Conservation (phyloP, 805 yeast genomes). For the Yueomyces sp. region DNA sequence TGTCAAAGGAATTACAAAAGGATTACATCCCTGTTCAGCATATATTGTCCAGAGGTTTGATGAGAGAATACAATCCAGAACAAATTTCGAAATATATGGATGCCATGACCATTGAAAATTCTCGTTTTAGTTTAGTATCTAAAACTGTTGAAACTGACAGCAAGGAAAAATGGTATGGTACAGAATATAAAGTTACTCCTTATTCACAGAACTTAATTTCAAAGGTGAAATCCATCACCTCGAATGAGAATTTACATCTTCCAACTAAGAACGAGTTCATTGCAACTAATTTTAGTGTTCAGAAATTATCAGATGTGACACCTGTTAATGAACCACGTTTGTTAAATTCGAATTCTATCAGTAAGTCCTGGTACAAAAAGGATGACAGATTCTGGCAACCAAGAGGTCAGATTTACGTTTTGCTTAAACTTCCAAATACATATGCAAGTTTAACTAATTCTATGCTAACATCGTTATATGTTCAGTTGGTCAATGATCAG, state of each 20-base stretch:
- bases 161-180: slow-evolving; percentile 82
- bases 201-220: slow-evolving; percentile 29
- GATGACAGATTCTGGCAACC: slow-evolving; percentile 87
- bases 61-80: slow-evolving; percentile 45
- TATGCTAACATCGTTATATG: slow-evolving; percentile 46
- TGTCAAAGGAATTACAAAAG: slow-evolving; percentile 51
- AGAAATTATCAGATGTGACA: slow-evolving; percentile 22
- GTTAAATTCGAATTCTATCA: slow-evolving; percentile 31
- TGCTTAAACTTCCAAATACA: slow-evolving; percentile 52
- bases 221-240: slow-evolving; percentile 21
- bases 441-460: slow-evolving; percentile 44
- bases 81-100: slow-evolving; percentile 36
- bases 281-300: slow-evolving; percentile 63
- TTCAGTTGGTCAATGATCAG: slow-evolving; percentile 62
- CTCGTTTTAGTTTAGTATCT: slow-evolving; percentile 42
- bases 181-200: slow-evolving; percentile 46
- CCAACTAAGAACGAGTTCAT: slow-evolving; percentile 73
- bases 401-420: slow-evolving; percentile 56
- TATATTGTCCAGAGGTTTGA: slow-evolving; percentile 43
- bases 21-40: slow-evolving; percentile 47
- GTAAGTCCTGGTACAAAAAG: slow-evolving; percentile 73
- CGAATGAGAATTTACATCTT: slow-evolving; percentile 32
- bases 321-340: slow-evolving; percentile 49
- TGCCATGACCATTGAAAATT: slow-evolving; percentile 43
- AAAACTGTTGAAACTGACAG: slow-evolving; percentile 37